Evolutionary conservation across 495 filamentous ascomycete genomes (phyloP).

Genomic region (Penicillium pancosmium): DNA sequence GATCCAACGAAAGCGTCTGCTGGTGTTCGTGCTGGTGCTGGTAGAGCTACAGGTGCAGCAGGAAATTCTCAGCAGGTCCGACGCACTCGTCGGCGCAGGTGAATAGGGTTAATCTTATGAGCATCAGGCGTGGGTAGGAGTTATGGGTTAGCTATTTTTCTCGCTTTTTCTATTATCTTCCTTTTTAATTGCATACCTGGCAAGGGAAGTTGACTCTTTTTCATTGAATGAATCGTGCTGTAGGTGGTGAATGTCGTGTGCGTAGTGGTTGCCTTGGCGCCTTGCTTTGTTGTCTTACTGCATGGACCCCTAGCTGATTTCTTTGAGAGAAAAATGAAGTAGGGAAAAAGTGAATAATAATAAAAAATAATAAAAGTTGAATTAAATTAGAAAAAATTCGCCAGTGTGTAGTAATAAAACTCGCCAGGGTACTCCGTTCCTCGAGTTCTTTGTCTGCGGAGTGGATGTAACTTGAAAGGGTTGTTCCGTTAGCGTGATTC

Average conservation of each 20-base stretch:
- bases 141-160: conserved; percentile 9
- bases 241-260: no score
- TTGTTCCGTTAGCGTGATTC: conserved; percentile 27
- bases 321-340: neutral
- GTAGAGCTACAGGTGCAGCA: neutral
- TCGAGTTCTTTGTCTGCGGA: neutral
- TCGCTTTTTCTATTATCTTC: neutral
- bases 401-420: no score
- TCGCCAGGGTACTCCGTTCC: no score
- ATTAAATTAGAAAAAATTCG: neutral
- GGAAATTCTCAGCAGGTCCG: conserved; percentile 30
- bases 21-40: conserved; percentile 8
- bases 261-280: neutral
- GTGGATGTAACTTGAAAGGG: conserved; percentile 4
- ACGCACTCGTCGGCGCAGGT: conserved; percentile 46
- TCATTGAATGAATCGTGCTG: neutral
- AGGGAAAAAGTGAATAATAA: no score
- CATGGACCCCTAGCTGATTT: neutral
- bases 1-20: conserved; percentile 11
- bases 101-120: conserved; percentile 21
- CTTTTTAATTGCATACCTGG: neutral
- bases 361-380: neutral
- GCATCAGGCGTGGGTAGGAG: conserved; percentile 21
- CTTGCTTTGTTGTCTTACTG: conserved; percentile 9
- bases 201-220: neutral